Percentiles rank a stretch among this genome's conserved stretches.
These are phyloP conservation scores for Podochytrium sp. DNA, from an alignment of 192 early-diverging fungal genomes.

Conservation along the genomic window DNA sequence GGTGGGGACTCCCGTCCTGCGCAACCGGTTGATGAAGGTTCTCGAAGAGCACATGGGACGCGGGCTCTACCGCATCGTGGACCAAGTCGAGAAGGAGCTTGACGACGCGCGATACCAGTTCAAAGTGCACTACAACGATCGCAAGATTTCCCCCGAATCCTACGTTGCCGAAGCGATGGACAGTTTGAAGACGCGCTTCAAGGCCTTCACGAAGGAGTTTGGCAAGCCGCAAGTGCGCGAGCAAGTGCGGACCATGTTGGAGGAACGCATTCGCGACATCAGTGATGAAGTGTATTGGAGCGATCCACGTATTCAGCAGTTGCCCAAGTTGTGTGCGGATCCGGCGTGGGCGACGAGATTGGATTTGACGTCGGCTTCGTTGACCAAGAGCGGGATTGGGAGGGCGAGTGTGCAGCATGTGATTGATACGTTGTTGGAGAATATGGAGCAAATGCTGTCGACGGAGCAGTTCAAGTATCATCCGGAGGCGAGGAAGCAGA, in stretches of 20 bases:
- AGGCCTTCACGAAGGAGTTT: constrained; percentile 89
- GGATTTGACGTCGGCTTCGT: constrained; percentile 77
- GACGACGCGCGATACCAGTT: constrained; percentile 97
- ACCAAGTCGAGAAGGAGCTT: constrained; percentile 91
- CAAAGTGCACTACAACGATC: constrained; percentile 99
- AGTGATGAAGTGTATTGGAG: constrained; percentile 92
- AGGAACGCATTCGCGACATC: constrained; percentile 87
- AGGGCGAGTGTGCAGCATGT: constrained; percentile 90
- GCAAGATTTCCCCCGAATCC: constrained; percentile 90
- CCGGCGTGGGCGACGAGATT: constrained; percentile 85
- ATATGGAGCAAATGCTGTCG: constrained; percentile 77
- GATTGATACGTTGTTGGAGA: constrained; percentile 82
- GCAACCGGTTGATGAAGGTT: constrained; percentile 85
- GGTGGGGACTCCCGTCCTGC: constrained; percentile 85
- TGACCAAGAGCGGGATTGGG: constrained; percentile 95
- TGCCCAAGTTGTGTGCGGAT: constrained; percentile 64
- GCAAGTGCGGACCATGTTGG: constrained; percentile 90
- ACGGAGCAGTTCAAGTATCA: constrained; percentile 87
- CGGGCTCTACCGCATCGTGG: constrained; percentile 80
- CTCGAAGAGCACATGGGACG: constrained; percentile 91
- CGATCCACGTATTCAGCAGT: constrained; percentile 68
- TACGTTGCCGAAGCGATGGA: constrained; percentile 97
- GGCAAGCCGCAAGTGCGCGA: constrained; percentile 92
- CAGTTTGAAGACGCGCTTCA: constrained; percentile 90
- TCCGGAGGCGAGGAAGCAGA: constrained; percentile 73